Conservation (phyloP, 208 protist genomes). For the Balamuthia mandrillaris region DNA sequence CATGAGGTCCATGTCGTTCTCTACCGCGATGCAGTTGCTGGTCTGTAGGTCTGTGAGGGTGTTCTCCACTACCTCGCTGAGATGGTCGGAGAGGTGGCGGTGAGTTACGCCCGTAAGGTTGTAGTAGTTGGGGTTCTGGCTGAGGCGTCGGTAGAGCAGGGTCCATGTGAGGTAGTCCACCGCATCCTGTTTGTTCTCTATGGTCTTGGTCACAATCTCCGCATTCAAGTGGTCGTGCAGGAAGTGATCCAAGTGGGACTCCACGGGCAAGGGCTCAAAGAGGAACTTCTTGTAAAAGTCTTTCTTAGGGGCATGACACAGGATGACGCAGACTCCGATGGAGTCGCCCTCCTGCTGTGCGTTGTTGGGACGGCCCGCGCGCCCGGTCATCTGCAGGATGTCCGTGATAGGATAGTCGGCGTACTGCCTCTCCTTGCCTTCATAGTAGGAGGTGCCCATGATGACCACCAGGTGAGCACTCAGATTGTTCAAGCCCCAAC, state of each 20-base stretch:
- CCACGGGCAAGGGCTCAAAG: constrained; percentile 75
- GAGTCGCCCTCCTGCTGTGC: not conserved
- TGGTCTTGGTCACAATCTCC: constrained; percentile 94
- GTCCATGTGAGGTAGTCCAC: constrained; percentile 88
- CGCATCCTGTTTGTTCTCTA: constrained; percentile 85
- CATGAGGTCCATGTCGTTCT: constrained; percentile 63
- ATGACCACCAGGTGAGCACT: constrained; percentile 61
- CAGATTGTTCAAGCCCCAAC: constrained; percentile 58
- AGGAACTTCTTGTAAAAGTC: constrained; percentile 79
- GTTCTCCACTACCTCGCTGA: constrained; percentile 85
- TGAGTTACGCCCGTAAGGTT: constrained; percentile 73
- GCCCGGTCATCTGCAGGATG: constrained; percentile 82
- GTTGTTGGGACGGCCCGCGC: constrained; percentile 54
- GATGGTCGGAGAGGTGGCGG: constrained; percentile 78
- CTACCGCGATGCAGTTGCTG: constrained; percentile 74
- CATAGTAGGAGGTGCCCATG: constrained; percentile 66
- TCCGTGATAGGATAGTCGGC: constrained; percentile 73
- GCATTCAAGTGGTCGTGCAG: constrained; percentile 97
- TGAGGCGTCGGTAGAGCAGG: constrained; percentile 78
- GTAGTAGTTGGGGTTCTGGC: constrained; percentile 87
- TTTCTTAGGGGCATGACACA: constrained; percentile 76
- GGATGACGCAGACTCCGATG: constrained; percentile 57
- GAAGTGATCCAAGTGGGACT: constrained; percentile 78
- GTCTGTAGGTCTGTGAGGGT: constrained; percentile 72
- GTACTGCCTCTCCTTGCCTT: constrained; percentile 61